These are phyloP conservation scores for Pelargonium australe DNA, from an alignment of 441 rosid genomes.

Conservation along the genomic window DNA sequence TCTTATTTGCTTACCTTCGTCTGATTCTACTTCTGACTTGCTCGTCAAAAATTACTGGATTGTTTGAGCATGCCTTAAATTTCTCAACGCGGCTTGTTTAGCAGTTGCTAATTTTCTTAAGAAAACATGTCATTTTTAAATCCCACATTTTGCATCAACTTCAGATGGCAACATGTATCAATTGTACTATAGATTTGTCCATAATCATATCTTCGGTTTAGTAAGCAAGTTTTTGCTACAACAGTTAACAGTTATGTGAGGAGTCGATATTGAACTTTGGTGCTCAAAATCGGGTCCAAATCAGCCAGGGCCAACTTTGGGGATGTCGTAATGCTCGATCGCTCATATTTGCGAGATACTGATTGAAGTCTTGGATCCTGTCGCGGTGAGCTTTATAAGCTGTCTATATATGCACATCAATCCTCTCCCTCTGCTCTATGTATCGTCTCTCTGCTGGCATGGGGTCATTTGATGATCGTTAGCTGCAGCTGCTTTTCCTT, in stretches of 20 bases:
- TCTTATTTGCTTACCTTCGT: not conserved
- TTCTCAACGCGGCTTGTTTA: too few species aligned
- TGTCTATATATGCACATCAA: constrained; percentile 47
- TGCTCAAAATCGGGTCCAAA: not conserved
- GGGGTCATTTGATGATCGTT: constrained; percentile 49
- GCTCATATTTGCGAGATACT: constrained; percentile 64
- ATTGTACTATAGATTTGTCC: too few species aligned
- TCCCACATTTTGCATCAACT: too few species aligned
- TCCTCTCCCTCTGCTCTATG: constrained; percentile 47
- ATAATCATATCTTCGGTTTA: too few species aligned
- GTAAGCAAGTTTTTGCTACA: too few species aligned
- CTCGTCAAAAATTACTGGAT: too few species aligned
- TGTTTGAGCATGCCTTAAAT: too few species aligned
- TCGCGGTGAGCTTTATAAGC: constrained; percentile 61
- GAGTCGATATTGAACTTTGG: not conserved
- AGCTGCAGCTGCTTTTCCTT: constrained; percentile 26
- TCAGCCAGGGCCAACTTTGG: constrained; percentile 74
- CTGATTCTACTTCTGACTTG: too few species aligned
- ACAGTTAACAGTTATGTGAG: too few species aligned
- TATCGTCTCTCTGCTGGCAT: constrained; percentile 52
- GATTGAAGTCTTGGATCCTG: constrained; percentile 66
- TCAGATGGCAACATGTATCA: too few species aligned
- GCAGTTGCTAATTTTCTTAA: too few species aligned
- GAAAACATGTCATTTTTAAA: too few species aligned
- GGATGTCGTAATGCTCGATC: constrained; percentile 79